phyloP scores from a whole-genome alignment of 805 yeast species.

The Hanseniaspora jakobsenii region DNA sequence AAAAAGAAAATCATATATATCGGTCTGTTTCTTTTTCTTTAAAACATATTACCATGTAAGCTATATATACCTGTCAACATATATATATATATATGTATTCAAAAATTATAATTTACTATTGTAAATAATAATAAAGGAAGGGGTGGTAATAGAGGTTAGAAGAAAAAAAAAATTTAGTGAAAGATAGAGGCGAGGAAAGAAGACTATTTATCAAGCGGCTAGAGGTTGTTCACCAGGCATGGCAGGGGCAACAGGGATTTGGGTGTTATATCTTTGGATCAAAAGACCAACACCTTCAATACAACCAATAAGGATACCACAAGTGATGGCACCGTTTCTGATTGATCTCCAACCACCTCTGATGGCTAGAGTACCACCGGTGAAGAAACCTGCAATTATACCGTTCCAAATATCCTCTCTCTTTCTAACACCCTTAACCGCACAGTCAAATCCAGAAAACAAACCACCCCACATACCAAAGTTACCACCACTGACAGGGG shows the following conservation, averaged over 20 bases:
- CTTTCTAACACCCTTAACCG: slow-evolving; percentile 87
- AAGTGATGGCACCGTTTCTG: slow-evolving; percentile 89
- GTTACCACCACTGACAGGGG: slow-evolving; percentile 97
- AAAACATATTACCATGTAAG: no score
- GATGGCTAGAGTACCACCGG: slow-evolving; percentile 94
- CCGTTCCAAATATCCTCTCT: slow-evolving; percentile 99
- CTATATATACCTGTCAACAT: no score
- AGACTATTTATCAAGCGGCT: slow-evolving; percentile 23
- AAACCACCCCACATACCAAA: slow-evolving; percentile 99
- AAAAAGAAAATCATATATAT: no score
- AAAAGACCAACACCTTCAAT: slow-evolving; percentile 97
- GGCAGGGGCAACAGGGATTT: slow-evolving; percentile 57
- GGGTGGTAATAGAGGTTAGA: neutral
- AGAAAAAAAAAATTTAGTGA: neutral
- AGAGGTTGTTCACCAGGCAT: slow-evolving; percentile 33
- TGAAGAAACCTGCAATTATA: slow-evolving; percentile 91
- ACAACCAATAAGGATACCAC: slow-evolving; percentile 93
- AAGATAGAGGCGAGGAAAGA: neutral
- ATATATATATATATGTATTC: no score
- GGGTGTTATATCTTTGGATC: slow-evolving; percentile 83
- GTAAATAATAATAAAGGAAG: no score
- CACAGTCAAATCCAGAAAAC: slow-evolving; percentile 89
- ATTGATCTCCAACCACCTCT: slow-evolving; percentile 99
- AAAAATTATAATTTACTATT: no score
- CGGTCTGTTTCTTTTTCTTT: no score